A percentile compares a stretch with the other conserved stretches of the same genome.
Evolutionary conservation across 2,329 filamentous ascomycete genomes (phyloP).

Genomic region (Aureobasidium zeae): DNA sequence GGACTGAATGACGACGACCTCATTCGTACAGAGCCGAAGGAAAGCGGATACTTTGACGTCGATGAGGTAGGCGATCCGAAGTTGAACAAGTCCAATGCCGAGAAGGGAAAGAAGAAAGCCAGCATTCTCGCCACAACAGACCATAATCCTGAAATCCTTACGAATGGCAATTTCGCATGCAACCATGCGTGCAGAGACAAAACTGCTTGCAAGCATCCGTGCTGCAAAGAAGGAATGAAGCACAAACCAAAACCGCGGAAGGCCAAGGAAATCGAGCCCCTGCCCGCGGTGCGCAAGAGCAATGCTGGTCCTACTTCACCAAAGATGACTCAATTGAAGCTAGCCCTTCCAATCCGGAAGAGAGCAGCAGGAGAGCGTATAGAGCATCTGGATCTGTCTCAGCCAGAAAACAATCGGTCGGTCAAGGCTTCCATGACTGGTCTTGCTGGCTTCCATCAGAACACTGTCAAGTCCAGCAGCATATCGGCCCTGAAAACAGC

Average conservation of each 20-base stretch:
- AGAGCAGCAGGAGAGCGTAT: not conserved
- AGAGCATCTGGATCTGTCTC: conserved; percentile 5
- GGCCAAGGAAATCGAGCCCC: conserved; percentile 26
- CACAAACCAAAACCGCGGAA: conserved; percentile 48
- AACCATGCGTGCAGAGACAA: conserved; percentile 61
- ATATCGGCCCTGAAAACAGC: not conserved
- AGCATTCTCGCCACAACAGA: too few species aligned
- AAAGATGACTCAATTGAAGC: conserved; percentile 22
- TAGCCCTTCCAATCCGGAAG: conserved; percentile 21
- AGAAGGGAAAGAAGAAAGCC: not conserved
- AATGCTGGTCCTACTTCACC: conserved; percentile 15
- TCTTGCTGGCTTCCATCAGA: not conserved
- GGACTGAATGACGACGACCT: conserved; percentile 46
- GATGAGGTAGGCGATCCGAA: conserved; percentile 38
- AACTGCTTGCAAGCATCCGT: conserved; percentile 57
- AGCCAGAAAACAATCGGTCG: not conserved
- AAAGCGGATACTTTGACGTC: conserved; percentile 42
- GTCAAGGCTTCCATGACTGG: not conserved
- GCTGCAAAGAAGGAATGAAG: conserved; percentile 62
- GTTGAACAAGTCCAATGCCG: not conserved
- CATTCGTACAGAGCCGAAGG: conserved; percentile 32
- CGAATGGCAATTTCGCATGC: conserved; percentile 66
- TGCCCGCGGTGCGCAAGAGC: conserved; percentile 21
- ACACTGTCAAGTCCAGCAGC: not conserved
- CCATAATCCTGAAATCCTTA: conserved; percentile 28